These are phyloP conservation scores for Chloris gayana DNA, from an alignment of 176 grass and related monocot species.

Conservation along the genomic window DNA sequence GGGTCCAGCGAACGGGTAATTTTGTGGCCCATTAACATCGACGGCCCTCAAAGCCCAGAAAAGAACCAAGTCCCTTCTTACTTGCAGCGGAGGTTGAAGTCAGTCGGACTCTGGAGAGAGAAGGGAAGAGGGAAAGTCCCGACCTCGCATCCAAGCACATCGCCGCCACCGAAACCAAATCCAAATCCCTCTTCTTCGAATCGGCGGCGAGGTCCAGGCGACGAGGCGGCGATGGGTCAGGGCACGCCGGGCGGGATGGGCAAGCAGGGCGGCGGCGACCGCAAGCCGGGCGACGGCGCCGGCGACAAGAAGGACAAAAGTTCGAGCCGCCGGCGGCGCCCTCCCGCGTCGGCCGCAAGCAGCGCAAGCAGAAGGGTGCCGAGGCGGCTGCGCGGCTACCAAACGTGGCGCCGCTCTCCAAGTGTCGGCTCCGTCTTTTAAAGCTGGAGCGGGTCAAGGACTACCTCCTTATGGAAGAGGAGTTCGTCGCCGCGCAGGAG, in stretches of 20 bases:
- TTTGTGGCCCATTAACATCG: background rate
- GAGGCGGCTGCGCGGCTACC: constrained; percentile 82
- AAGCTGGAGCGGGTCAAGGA: constrained; percentile 95
- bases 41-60: background rate
- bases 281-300: constrained; percentile 62
- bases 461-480: constrained; percentile 92
- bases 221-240: constrained; percentile 60
- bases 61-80: background rate
- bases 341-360: constrained; percentile 80
- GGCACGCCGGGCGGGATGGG: constrained; percentile 51
- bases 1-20: too few species aligned
- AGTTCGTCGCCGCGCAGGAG: constrained; percentile 87
- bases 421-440: constrained; percentile 84
- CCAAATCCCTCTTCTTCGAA: background rate
- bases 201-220: constrained; percentile 3
- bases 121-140: background rate
- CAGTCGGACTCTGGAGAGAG: background rate
- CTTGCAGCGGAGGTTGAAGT: constrained; percentile 46
- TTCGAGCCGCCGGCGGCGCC: constrained; percentile 83
- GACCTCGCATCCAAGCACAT: constrained; percentile 7
- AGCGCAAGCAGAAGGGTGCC: constrained; percentile 78
- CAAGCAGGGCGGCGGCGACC: constrained; percentile 37
- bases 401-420: constrained; percentile 75
- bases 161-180: constrained; percentile 12
- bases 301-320: constrained; percentile 76